These are phyloP conservation scores for Raffaelea albimanens DNA, from an alignment of 2,329 filamentous ascomycete genomes.

Conservation along the genomic window DNA sequence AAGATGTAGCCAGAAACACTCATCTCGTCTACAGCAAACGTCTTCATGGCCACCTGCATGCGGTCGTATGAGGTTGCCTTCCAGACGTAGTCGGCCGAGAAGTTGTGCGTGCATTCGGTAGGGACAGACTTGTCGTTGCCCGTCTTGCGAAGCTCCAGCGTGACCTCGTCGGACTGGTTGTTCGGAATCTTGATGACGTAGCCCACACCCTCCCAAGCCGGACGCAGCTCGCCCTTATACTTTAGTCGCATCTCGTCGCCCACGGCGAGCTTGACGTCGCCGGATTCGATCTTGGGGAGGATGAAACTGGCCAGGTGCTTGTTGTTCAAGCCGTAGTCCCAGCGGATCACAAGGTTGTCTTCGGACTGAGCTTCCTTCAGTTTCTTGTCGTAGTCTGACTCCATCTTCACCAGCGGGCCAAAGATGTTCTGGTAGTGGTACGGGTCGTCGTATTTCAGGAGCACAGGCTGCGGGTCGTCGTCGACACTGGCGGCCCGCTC, in stretches of 20 bases:
- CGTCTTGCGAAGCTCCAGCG: constrained; percentile 85
- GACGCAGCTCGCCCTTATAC: constrained; percentile 87
- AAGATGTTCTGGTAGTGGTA: constrained; percentile 99
- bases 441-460: constrained; percentile 90
- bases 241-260: constrained; percentile 97
- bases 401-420: constrained; percentile 94
- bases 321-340: constrained; percentile 93
- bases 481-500: constrained; percentile 89
- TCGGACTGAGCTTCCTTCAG: constrained; percentile 97
- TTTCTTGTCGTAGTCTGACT: constrained; percentile 98
- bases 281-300: constrained; percentile 91
- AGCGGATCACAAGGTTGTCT: constrained; percentile 86
- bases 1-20: constrained; percentile 98
- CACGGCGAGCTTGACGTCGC: constrained; percentile 94
- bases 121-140: constrained; percentile 94
- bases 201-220: constrained; percentile 92
- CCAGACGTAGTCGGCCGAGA: constrained; percentile 98
- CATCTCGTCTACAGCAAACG: constrained; percentile 94
- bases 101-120: constrained; percentile 93
- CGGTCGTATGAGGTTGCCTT: constrained; percentile 98
- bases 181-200: constrained; percentile 99
- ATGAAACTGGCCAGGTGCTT: constrained; percentile 95
- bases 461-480: constrained; percentile 86
- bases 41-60: constrained; percentile 99
- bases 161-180: constrained; percentile 97